phyloP scores from a whole-genome alignment of 257 asterid species.

The Agastache rugosa region DNA sequence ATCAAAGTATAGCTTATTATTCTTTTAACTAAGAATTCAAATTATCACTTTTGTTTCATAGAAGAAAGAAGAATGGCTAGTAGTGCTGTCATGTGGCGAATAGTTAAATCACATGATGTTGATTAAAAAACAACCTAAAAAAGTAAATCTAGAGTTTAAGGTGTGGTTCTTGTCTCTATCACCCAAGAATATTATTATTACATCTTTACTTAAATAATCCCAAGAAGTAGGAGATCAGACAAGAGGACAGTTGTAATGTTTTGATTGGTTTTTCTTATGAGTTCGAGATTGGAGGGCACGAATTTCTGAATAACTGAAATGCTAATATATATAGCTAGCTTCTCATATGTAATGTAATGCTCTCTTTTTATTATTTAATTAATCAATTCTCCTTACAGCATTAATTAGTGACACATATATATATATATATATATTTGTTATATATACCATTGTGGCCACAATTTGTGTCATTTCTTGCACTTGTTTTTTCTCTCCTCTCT shows the following conservation, averaged over 20 bases:
- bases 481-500: constrained; percentile 15
- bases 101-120: constrained; percentile 56
- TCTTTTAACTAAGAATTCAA: constrained; percentile 14
- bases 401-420: constrained; percentile 39
- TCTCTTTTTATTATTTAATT: constrained; percentile 34
- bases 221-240: constrained; percentile 49
- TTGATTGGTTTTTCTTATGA: constrained; percentile 47
- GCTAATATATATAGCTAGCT: not conserved
- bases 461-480: constrained; percentile 42
- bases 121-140: constrained; percentile 31
- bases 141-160: constrained; percentile 42
- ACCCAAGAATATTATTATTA: constrained; percentile 45
- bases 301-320: constrained; percentile 35
- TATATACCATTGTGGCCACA: constrained; percentile 40
- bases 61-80: constrained; percentile 35
- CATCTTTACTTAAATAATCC: constrained; percentile 37
- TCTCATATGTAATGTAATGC: not conserved
- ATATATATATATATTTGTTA: constrained; percentile 34
- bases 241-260: constrained; percentile 44
- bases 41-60: constrained; percentile 6
- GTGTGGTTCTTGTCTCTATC: constrained; percentile 48
- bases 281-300: constrained; percentile 66
- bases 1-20: not conserved
- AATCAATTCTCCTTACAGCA: constrained; percentile 31
- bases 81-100: constrained; percentile 50